These are phyloP conservation scores for Cardiospermum halicacabum DNA, from an alignment of 345 rosid genomes.

Conservation along the genomic window DNA sequence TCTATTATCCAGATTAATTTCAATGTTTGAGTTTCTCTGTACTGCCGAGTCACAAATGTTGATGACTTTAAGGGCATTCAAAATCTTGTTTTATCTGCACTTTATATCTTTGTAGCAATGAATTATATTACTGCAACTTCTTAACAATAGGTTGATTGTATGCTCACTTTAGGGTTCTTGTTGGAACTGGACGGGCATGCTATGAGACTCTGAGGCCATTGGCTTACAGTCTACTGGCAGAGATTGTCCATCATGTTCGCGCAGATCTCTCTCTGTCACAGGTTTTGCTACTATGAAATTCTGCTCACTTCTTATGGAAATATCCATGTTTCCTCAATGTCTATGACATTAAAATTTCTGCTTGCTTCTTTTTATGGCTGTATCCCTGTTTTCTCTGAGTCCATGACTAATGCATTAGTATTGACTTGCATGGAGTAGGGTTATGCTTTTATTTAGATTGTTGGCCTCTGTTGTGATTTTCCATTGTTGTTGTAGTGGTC, in stretches of 20 bases:
- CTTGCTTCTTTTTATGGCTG: constrained; percentile 4
- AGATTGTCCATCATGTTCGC: constrained; percentile 98
- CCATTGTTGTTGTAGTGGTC: neutral
- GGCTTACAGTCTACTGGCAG: constrained; percentile 97
- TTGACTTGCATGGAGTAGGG: neutral
- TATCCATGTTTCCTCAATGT: neutral
- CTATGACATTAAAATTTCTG: neutral
- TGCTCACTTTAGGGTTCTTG: constrained; percentile 64
- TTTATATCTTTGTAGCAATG: neutral
- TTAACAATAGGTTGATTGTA: neutral
- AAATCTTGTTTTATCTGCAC: neutral
- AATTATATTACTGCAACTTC: neutral
- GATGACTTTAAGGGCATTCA: neutral
- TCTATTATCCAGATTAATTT: neutral
- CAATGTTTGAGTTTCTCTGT: neutral
- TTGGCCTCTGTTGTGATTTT: neutral
- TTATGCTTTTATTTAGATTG: neutral
- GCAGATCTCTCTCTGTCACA: constrained; percentile 80
- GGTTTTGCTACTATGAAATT: constrained; percentile 34
- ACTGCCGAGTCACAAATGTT: neutral
- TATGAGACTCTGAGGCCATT: constrained; percentile 95
- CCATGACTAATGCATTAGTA: neutral
- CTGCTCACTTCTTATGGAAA: neutral
- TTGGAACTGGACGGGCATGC: constrained; percentile 98
- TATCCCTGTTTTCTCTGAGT: neutral